Percentiles rank a stretch among this genome's conserved stretches.
Conservation (phyloP, 148 eudicot genomes). For the Fallopia convolvulus region DNA sequence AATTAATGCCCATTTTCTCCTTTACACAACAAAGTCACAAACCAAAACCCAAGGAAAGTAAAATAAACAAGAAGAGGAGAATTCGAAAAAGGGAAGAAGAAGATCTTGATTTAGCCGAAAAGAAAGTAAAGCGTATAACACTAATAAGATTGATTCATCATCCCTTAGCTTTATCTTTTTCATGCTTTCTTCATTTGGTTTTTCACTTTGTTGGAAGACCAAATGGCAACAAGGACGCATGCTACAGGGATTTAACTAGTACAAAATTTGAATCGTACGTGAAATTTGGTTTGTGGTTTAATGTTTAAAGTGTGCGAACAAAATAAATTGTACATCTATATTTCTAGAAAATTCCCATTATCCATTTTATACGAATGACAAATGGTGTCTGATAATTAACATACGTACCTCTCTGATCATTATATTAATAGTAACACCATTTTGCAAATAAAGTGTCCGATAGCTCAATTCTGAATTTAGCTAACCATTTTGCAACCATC, state of each 20-base stretch:
- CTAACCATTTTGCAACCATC: too few species aligned
- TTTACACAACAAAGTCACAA: background rate
- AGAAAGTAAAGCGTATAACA: background rate
- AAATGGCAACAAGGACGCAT: slow-evolving; percentile 1
- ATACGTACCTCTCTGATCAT: too few species aligned
- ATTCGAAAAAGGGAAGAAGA: slow-evolving; percentile 5
- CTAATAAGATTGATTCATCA: background rate
- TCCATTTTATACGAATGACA: background rate
- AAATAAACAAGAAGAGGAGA: background rate
- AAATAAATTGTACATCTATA: background rate
- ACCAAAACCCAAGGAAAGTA: background rate
- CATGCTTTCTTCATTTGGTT: background rate
- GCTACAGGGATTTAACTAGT: background rate
- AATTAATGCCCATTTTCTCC: background rate
- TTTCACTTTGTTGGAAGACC: slow-evolving; percentile 8
- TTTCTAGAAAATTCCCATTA: background rate
- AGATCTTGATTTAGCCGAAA: background rate
- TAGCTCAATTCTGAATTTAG: too few species aligned
- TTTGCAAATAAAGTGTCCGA: too few species aligned
- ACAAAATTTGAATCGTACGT: background rate
- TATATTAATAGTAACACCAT: too few species aligned
- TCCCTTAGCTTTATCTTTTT: slow-evolving; percentile 2
- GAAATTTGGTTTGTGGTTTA: background rate
- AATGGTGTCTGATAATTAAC: background rate
- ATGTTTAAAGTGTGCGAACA: background rate